Conservation (phyloP, 331 rosid genomes). For the Telfairia occidentalis region DNA sequence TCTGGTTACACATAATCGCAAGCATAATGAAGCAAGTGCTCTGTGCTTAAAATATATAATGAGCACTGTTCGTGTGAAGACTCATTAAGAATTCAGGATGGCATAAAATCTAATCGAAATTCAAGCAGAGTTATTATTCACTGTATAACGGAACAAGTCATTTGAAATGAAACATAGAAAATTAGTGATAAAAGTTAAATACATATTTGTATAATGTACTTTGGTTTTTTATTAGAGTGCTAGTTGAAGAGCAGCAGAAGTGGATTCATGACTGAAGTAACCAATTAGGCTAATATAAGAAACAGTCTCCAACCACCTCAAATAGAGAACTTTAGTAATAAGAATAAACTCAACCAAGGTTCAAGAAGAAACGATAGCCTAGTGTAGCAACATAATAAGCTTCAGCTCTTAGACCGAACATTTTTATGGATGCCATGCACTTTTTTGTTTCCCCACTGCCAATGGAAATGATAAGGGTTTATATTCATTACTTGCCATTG, state of each 20-base stretch:
- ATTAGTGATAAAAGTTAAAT: neutral
- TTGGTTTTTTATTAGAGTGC: neutral
- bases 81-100: neutral
- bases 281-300: neutral
- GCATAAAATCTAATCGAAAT: neutral
- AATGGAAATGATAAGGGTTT: neutral
- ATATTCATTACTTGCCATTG: neutral
- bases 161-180: neutral
- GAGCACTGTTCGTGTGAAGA: neutral
- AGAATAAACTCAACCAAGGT: neutral
- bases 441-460: neutral
- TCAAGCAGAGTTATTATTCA: neutral
- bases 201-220: neutral
- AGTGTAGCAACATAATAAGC: neutral
- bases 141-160: neutral
- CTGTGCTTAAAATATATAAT: neutral
- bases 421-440: neutral
- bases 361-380: neutral
- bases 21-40: neutral
- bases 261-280: neutral
- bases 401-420: neutral
- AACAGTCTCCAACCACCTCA: neutral
- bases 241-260: neutral
- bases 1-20: constrained; percentile 1
- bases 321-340: neutral